Conservation (phyloP, 1,139 yeast genomes). For the Candida freyschussii region DNA sequence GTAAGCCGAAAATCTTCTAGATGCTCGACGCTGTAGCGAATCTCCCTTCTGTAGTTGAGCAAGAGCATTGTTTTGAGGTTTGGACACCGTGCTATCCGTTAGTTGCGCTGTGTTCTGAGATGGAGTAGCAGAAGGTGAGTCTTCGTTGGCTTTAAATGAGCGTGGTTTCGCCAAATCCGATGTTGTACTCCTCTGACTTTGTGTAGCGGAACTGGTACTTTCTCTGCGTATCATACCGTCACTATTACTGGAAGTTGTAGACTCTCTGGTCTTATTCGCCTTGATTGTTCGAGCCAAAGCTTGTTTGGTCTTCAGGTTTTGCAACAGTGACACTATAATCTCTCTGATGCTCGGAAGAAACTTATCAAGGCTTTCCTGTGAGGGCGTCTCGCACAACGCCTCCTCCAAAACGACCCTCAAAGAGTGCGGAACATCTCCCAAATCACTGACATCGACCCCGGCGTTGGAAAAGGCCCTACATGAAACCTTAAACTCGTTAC, state of each 20-base stretch:
- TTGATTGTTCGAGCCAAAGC: slow-evolving; percentile 41
- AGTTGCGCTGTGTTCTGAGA: too few relatives aligned
- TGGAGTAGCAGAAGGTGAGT: neutral
- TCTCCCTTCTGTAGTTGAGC: slow-evolving; percentile 76
- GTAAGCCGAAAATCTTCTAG: slow-evolving; percentile 87
- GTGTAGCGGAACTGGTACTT: slow-evolving; percentile 6
- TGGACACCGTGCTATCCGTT: too few relatives aligned
- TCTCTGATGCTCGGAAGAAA: slow-evolving; percentile 84
- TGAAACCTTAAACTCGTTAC: slow-evolving; percentile 89
- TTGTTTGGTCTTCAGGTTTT: slow-evolving; percentile 79
- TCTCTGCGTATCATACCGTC: slow-evolving; percentile 9
- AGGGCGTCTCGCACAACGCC: slow-evolving; percentile 81
- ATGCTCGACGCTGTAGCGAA: slow-evolving; percentile 83
- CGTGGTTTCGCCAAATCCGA: slow-evolving; percentile 20
- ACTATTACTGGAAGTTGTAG: slow-evolving; percentile 13
- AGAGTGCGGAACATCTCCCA: slow-evolving; percentile 74
- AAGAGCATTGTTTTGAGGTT: slow-evolving; percentile 60
- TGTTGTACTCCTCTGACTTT: slow-evolving; percentile 17
- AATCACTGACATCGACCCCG: slow-evolving; percentile 64
- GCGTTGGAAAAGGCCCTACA: slow-evolving; percentile 66
- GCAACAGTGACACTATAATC: slow-evolving; percentile 76
- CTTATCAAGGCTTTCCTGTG: slow-evolving; percentile 74
- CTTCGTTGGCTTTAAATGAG: neutral
- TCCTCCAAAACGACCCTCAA: slow-evolving; percentile 76
- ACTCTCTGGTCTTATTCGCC: slow-evolving; percentile 26